Conservation (phyloP, 768 basidiomycete genomes). For the Lentinula sp. region DNA sequence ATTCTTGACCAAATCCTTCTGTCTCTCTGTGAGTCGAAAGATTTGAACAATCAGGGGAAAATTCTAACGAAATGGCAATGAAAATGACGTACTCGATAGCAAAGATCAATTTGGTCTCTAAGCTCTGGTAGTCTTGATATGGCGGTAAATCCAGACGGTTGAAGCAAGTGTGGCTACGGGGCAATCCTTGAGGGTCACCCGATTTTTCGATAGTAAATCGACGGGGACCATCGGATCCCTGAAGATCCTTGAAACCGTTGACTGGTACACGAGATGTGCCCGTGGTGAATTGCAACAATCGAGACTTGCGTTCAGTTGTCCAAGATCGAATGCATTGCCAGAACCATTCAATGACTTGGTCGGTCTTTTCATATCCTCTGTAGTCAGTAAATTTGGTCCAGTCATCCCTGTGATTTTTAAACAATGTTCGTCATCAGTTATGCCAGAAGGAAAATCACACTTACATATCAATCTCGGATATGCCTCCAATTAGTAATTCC, state of each 20-base stretch:
- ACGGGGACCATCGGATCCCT: constrained; percentile 88
- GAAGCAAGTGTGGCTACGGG: constrained; percentile 93
- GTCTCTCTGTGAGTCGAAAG: constrained; percentile 47
- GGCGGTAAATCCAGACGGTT: constrained; percentile 85
- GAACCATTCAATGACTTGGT: constrained; percentile 92
- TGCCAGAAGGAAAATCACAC: constrained; percentile 16
- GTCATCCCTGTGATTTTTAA: constrained; percentile 50
- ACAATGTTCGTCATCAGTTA: background rate
- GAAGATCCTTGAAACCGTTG: constrained; percentile 92
- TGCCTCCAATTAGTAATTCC: constrained; percentile 86
- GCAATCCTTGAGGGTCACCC: constrained; percentile 82
- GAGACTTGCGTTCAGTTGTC: constrained; percentile 85
- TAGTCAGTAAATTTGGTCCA: constrained; percentile 96
- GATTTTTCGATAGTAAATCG: constrained; percentile 95
- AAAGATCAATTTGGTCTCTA: constrained; percentile 81
- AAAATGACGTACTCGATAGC: constrained; percentile 66
- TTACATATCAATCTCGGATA: constrained; percentile 86
- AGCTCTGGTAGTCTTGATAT: constrained; percentile 80
- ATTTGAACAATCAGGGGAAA: constrained; percentile 6
- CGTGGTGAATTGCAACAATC: constrained; percentile 84
- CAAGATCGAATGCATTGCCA: constrained; percentile 90
- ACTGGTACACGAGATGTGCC: constrained; percentile 83
- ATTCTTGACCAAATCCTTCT: constrained; percentile 70
- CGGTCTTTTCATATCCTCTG: constrained; percentile 79
- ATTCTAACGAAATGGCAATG: background rate